These are phyloP conservation scores for Aspergillus bertholletiae DNA, from an alignment of 495 filamentous ascomycete genomes.

Conservation along the genomic window DNA sequence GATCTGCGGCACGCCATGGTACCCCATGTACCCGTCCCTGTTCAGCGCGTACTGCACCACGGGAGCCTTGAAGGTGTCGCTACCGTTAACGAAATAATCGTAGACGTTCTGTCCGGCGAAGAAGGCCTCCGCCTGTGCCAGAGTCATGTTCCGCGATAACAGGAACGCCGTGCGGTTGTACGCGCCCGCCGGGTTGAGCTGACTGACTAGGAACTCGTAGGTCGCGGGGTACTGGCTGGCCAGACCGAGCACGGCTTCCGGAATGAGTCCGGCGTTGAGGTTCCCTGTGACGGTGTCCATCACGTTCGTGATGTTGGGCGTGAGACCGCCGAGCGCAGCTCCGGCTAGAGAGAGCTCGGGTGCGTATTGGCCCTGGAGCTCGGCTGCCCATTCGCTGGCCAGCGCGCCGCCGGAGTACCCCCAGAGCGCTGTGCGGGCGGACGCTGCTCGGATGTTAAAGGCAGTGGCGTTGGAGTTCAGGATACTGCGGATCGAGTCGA, in stretches of 20 bases:
- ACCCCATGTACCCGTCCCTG: not conserved
- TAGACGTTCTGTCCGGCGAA: not conserved
- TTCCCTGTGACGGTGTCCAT: conserved; percentile 11
- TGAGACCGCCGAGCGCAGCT: conserved; percentile 40
- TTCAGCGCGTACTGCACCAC: not conserved
- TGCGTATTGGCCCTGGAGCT: conserved; percentile 46
- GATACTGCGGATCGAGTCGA: conserved; percentile 18
- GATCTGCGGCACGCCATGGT: conserved; percentile 24
- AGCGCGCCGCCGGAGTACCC: conserved; percentile 52
- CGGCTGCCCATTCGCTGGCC: conserved; percentile 44
- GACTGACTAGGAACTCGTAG: not conserved
- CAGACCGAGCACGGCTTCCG: conserved; percentile 10
- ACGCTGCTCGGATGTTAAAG: not conserved
- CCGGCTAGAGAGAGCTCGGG: conserved; percentile 45
- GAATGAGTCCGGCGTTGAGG: conserved; percentile 8
- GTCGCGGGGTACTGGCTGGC: conserved; percentile 13
- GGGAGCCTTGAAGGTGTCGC: not conserved
- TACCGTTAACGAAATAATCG: not conserved
- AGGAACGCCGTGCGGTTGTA: not conserved
- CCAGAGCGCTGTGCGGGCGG: conserved; percentile 33
- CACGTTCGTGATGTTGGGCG: conserved; percentile 15
- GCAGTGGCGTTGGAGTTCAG: not conserved
- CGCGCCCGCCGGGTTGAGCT: not conserved
- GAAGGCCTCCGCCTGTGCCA: not conserved
- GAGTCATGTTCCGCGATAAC: not conserved